Percentiles rank a stretch among this genome's conserved stretches.
Conservation (phyloP, 78 protist species). For the Dictyostelium brefeldianum region DNA sequence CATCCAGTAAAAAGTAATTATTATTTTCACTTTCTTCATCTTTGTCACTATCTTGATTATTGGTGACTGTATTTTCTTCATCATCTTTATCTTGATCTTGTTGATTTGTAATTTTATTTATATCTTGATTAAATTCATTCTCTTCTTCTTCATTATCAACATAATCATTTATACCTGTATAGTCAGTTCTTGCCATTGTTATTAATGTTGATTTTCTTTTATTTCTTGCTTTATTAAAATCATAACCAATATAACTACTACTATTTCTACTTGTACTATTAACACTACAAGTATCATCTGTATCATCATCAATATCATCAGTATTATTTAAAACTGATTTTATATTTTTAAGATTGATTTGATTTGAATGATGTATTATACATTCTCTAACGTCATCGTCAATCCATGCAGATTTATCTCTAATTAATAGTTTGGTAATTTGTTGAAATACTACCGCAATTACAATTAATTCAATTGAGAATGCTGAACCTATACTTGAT, state of each 20-base stretch:
- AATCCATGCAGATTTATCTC: not conserved
- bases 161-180: not conserved
- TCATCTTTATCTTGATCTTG: not conserved
- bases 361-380: not conserved
- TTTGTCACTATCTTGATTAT: too few relatives aligned
- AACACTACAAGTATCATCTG: not conserved
- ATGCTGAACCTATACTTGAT: not conserved
- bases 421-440: not conserved
- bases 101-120: not conserved
- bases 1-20: too few relatives aligned
- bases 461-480: not conserved
- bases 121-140: not conserved
- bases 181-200: not conserved
- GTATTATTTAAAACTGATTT: not conserved
- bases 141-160: not conserved
- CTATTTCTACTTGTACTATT: not conserved
- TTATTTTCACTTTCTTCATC: too few relatives aligned
- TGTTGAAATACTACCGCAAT: too few relatives aligned
- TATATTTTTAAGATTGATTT: not conserved
- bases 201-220: too few relatives aligned
- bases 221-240: too few relatives aligned
- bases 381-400: not conserved
- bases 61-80: not conserved
- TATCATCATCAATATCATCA: not conserved
- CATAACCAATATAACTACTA: too few relatives aligned